phyloP scores from a whole-genome alignment of 768 basidiomycete species.

The Podaxis sp. region DNA sequence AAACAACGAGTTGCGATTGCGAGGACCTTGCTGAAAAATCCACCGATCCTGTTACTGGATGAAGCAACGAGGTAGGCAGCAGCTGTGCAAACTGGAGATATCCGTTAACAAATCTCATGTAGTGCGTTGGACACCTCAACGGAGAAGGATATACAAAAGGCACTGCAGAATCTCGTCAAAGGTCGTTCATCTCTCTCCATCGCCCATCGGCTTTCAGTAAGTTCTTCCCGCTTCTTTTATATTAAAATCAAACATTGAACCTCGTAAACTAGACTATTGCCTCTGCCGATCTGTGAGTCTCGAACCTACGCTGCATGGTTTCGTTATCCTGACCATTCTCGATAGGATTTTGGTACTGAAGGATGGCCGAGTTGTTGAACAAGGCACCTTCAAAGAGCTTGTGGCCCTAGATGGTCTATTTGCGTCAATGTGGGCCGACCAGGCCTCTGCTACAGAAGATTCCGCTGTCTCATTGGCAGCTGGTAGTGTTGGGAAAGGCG shows the following conservation, averaged over 20 bases:
- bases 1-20: conserved; percentile 90
- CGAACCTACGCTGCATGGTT: background rate
- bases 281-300: conserved; percentile 56
- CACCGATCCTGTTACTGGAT: conserved; percentile 75
- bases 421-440: conserved; percentile 87
- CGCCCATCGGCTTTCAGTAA: conserved; percentile 74
- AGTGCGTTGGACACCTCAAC: conserved; percentile 89
- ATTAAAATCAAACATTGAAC: conserved; percentile 16
- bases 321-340: background rate
- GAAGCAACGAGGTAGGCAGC: conserved; percentile 63
- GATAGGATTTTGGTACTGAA: conserved; percentile 85
- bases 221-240: conserved; percentile 23
- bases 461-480: conserved; percentile 35
- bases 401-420: conserved; percentile 70
- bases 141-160: conserved; percentile 87
- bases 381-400: conserved; percentile 77
- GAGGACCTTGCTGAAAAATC: conserved; percentile 82
- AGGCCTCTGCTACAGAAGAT: conserved; percentile 65
- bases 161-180: conserved; percentile 74
- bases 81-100: background rate
- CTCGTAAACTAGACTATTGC: conserved; percentile 45
- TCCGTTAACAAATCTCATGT: conserved; percentile 3
- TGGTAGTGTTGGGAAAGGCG: conserved; percentile 34
- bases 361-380: conserved; percentile 85
- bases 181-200: conserved; percentile 76